phyloP scores from a whole-genome alignment of 306 rosid genomes.

The Acacia melanoxylon region DNA sequence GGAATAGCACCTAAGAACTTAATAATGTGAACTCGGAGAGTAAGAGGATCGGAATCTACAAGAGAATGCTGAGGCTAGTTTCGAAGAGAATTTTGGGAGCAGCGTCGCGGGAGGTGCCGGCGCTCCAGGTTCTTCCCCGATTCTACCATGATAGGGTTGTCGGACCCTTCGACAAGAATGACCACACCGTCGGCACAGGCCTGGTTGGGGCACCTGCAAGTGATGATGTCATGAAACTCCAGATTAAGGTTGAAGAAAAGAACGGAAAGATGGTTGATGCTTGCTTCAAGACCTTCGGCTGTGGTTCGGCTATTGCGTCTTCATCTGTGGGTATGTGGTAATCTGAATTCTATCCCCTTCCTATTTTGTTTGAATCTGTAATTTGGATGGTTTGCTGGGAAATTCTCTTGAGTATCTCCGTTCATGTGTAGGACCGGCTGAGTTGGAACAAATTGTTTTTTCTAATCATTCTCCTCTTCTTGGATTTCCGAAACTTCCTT shows the following conservation, averaged over 20 bases:
- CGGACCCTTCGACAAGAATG: conserved; percentile 80
- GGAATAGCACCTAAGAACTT: too few species aligned
- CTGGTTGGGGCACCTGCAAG: conserved; percentile 91
- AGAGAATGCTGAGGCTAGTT: conserved; percentile 57
- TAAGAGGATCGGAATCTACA: neutral
- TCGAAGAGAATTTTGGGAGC: conserved; percentile 54
- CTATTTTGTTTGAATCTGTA: neutral
- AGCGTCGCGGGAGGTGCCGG: conserved; percentile 25
- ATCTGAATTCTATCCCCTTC: neutral
- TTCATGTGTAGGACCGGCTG: neutral
- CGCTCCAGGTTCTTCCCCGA: conserved; percentile 49
- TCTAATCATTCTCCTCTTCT: neutral
- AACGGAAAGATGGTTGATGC: conserved; percentile 87
- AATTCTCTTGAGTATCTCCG: neutral
- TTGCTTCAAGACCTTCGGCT: conserved; percentile 88
- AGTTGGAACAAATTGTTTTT: neutral
- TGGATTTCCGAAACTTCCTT: neutral
- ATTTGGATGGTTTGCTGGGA: neutral
- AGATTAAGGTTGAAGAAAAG: conserved; percentile 76
- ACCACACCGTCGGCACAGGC: conserved; percentile 79
- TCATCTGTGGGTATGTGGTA: conserved; percentile 72
- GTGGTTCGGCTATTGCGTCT: conserved; percentile 93
- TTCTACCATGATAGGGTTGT: conserved; percentile 84
- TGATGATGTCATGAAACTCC: conserved; percentile 94
- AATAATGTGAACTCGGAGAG: too few species aligned